Base-by-base conservation (phyloP, 2,329 filamentous ascomycete species). In the Colletotrichum australisinense region DNA sequence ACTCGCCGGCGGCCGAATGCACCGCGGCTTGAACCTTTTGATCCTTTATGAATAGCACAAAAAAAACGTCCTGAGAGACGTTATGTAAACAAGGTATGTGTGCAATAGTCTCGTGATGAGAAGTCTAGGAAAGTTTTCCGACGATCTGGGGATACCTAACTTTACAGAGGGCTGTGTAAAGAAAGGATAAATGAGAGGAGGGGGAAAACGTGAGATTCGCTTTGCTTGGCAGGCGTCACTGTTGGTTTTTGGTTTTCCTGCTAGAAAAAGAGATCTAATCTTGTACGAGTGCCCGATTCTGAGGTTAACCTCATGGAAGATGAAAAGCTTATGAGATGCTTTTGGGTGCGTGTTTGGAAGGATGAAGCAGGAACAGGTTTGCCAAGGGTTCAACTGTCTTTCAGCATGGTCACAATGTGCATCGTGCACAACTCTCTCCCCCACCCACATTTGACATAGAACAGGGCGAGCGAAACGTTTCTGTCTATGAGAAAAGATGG, bases 161-260 rank as follows among this genome's bases (percentile, higher is more conserved):
- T 49, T 11, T 52, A 42, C 7, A n/a, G 42, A 49, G 19, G 42
- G 19, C 42, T 49, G 19, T 49, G 42, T n/a, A n/a, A n/a, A 49
- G 16, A 38, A 38, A 56, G 32, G n/a, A 28, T 16, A 30, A 22
- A 57, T n/a, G 14, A 8, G 24, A 24, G 26, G 38, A 42, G 38
- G 38, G 38, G 52, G 38, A 9, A 24, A 24, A 7, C 16, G 38
- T 19, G 26, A 68, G 57, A 68, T 68, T 63, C 46, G 57, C 57
- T 68, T 68, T 49, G 19, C 57, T 68, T 68, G 57, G 66, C 57
- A 68, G 42, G 57, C 66, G 66, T 68, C 42, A 42, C 55, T 32
- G 8, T n/a, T n/a, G n/a, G 24, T 26, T 14, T 28, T 5, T 14
- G 30, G 16, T 4, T 26, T 11, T 11, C 16, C 16, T 30, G 9